Evolutionary conservation across 176 grass and related monocot species (phyloP), one percentile per base, ranked within the genome.

Genomic region (Zea luxurians): DNA sequence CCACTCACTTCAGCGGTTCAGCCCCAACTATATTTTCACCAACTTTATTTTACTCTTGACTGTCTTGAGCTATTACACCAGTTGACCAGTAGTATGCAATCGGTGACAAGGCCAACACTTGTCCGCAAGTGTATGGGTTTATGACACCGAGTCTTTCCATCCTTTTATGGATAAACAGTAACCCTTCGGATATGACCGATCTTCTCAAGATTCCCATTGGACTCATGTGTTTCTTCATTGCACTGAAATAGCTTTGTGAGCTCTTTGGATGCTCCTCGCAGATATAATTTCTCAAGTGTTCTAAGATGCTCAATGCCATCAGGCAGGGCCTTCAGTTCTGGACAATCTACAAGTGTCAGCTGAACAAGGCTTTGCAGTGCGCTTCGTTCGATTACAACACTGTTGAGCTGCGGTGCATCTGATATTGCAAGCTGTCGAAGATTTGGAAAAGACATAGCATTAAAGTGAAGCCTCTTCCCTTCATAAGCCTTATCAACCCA

Each of bases 401-500:
- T 54, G 16, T 54, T 54, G 16, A 54, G 52, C 52, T n/a, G 15
- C 16, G 16, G 52, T n/a, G 52, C 52, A 54, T 54, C 52, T 4
- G 52, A 54, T 17, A 54, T n/a, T 54, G 52, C 52, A 54, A 54
- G 52, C 6, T 54, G 52, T 54, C 52, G 15, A 54, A 54, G 52
- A 54, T 54, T 54, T n/a, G 52, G 52, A 54, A 54, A 54, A 54
- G 52, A 54, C 16, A n/a, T 17, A 54, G 52, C 52, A 7, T 7
- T 54, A n/a, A 54, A 54, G 52, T 13, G 67, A 49, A 85, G 42
- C 7, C 4, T 46, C 11, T 66, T 74, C 2, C 87, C 78, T 64
- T 82, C 72, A 73, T 82, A 89, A 58, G 87, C 87, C 78, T 71
- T 55, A 10, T 8, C 47, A 48, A 89, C 46, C 7, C 7, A 1